Evolutionary conservation across 352 stramenopile genomes (phyloP).

Genomic region (Phytophthora brassicae): DNA sequence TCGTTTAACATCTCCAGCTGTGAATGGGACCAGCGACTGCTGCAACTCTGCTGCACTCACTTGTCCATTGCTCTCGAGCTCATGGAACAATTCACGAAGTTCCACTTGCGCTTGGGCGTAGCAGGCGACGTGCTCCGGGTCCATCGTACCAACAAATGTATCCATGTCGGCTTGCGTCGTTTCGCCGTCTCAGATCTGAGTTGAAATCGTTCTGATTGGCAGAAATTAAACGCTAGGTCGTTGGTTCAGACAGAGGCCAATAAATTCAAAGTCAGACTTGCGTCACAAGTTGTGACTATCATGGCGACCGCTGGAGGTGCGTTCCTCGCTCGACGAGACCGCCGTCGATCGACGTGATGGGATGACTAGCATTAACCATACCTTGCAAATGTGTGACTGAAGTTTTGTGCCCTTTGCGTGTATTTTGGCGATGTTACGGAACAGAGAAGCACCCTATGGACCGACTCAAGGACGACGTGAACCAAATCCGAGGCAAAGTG

Average conservation of each 20-base stretch:
- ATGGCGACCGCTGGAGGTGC: constrained; percentile 47
- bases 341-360: background rate
- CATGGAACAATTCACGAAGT: constrained; percentile 59
- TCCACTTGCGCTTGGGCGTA: constrained; percentile 54
- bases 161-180: constrained; percentile 12
- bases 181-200: constrained; percentile 18
- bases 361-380: background rate
- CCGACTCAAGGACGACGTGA: constrained; percentile 55
- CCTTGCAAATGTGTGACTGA: background rate
- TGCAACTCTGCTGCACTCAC: constrained; percentile 51
- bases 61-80: constrained; percentile 52
- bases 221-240: constrained; percentile 24
- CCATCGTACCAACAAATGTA: constrained; percentile 30
- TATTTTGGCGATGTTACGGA: constrained; percentile 17
- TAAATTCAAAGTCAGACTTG: background rate
- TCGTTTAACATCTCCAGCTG: constrained; percentile 52
- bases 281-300: no score
- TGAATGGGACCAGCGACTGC: constrained; percentile 50
- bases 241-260: constrained; percentile 8
- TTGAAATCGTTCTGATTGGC: constrained; percentile 43
- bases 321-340: constrained; percentile 11
- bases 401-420: constrained; percentile 7
- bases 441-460: constrained; percentile 47
- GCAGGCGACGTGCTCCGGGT: constrained; percentile 44
- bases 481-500: constrained; percentile 63